Conservation (phyloP, 129 eudicot species). For the Saposhnikovia divaricata region DNA sequence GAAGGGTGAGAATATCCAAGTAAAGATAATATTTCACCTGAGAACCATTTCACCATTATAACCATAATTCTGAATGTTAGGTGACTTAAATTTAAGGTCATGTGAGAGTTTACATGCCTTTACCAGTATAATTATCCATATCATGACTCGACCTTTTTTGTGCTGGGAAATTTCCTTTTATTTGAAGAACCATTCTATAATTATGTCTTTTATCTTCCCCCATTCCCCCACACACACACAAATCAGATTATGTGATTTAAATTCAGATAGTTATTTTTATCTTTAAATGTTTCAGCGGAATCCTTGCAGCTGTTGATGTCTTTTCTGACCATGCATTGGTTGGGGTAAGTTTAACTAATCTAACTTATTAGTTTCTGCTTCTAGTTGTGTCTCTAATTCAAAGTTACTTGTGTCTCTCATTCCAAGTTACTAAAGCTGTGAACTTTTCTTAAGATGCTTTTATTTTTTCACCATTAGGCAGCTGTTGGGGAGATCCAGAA, state of each 20-base stretch:
- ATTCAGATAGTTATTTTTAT: slow-evolving; percentile 6
- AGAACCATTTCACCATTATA: neutral
- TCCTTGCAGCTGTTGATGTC: slow-evolving; percentile 90
- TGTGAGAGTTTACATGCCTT: neutral
- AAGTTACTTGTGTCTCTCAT: neutral
- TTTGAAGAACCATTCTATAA: neutral
- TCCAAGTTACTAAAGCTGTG: neutral
- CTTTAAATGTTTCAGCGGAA: slow-evolving; percentile 56
- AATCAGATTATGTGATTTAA: neutral
- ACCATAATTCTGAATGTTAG: neutral
- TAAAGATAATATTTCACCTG: neutral
- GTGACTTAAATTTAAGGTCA: neutral
- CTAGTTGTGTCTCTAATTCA: neutral
- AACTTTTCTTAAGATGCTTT: neutral
- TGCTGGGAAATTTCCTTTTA: neutral
- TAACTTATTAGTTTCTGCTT: neutral
- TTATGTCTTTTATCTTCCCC: neutral
- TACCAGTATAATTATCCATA: neutral
- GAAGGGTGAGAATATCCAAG: neutral
- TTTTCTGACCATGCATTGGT: slow-evolving; percentile 75
- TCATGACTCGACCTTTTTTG: neutral
- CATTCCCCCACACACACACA: neutral
- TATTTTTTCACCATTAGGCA: neutral
- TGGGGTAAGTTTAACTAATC: slow-evolving; percentile 59
- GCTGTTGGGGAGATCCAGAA: neutral